Evolutionary conservation across 1,284 basidiomycete genomes (phyloP).

Genomic region (Cutaneotrichosporon mucoides): DNA sequence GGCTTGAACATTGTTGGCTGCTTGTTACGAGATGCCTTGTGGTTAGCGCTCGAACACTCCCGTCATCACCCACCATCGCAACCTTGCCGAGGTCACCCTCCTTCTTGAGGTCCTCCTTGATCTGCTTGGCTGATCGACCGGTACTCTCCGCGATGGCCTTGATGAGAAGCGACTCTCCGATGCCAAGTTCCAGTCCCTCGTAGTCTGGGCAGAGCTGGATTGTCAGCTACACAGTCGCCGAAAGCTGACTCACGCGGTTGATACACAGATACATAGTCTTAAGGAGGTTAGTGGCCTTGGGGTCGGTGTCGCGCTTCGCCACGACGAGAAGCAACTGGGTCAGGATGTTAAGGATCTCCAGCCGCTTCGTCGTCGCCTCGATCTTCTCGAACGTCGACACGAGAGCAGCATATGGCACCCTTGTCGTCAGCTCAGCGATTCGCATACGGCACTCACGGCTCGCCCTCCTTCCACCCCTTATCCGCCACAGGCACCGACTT

Average conservation of each 20-base stretch:
- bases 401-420: constrained; percentile 90
- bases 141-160: constrained; percentile 96
- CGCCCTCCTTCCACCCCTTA: constrained; percentile 80
- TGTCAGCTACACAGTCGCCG: not conserved
- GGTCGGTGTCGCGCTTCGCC: constrained; percentile 58
- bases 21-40: constrained; percentile 86
- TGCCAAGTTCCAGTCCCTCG: constrained; percentile 90
- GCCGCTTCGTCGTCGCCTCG: constrained; percentile 90
- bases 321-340: constrained; percentile 86
- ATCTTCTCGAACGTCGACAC: constrained; percentile 85
- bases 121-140: constrained; percentile 71
- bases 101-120: constrained; percentile 89
- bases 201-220: constrained; percentile 90
- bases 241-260: constrained; percentile 65
- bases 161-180: constrained; percentile 89
- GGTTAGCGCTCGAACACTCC: not conserved
- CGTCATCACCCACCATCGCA: constrained; percentile 84
- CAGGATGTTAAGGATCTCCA: constrained; percentile 86
- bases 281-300: constrained; percentile 63
- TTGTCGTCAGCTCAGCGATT: constrained; percentile 40
- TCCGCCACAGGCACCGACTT: constrained; percentile 72
- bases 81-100: constrained; percentile 95
- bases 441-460: constrained; percentile 60
- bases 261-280: constrained; percentile 95
- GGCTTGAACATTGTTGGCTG: constrained; percentile 84